These are phyloP conservation scores for Yamadazyma atlantica DNA, from an alignment of 1,139 yeast species.

Conservation along the genomic window DNA sequence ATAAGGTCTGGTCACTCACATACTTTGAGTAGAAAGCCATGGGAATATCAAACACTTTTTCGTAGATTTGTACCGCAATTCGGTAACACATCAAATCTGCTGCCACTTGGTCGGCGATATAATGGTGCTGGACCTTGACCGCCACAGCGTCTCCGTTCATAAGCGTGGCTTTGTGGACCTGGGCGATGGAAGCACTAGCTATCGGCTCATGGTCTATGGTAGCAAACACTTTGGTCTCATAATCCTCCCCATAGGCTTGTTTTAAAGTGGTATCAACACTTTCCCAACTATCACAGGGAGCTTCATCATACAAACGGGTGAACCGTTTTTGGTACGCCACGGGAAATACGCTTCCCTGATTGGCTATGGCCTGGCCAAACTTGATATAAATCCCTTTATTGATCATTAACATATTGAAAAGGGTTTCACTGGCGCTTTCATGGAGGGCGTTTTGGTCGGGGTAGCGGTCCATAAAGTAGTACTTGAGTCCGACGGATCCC, in stretches of 20 bases:
- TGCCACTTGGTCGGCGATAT: slow-evolving; percentile 54
- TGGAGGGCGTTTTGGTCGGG: slow-evolving; percentile 53
- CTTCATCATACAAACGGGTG: slow-evolving; percentile 62
- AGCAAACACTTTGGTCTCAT: slow-evolving; percentile 45
- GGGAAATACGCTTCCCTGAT: slow-evolving; percentile 70
- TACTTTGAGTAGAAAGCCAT: slow-evolving; percentile 56
- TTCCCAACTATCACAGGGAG: slow-evolving; percentile 67
- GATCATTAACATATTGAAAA: slow-evolving; percentile 49
- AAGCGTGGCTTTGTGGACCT: slow-evolving; percentile 61
- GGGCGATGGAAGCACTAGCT: slow-evolving; percentile 76
- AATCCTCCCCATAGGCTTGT: slow-evolving; percentile 45
- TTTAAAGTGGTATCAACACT: slow-evolving; percentile 47
- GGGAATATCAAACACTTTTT: slow-evolving; percentile 63
- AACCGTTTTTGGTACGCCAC: slow-evolving; percentile 56
- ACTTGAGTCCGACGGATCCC: slow-evolving; percentile 58
- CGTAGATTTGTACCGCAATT: slow-evolving; percentile 53
- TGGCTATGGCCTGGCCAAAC: slow-evolving; percentile 73
- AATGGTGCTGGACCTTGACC: slow-evolving; percentile 66
- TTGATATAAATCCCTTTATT: slow-evolving; percentile 78
- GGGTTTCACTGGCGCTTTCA: slow-evolving; percentile 55
- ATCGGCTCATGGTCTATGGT: slow-evolving; percentile 52
- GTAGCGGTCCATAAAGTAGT: slow-evolving; percentile 44
- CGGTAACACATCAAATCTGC: slow-evolving; percentile 62
- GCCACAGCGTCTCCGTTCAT: slow-evolving; percentile 57
- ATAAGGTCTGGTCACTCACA: slow-evolving; percentile 54